Evolutionary conservation across 2,329 filamentous ascomycete genomes (phyloP).

Genomic region (Atkinsonella hypoxylon): DNA sequence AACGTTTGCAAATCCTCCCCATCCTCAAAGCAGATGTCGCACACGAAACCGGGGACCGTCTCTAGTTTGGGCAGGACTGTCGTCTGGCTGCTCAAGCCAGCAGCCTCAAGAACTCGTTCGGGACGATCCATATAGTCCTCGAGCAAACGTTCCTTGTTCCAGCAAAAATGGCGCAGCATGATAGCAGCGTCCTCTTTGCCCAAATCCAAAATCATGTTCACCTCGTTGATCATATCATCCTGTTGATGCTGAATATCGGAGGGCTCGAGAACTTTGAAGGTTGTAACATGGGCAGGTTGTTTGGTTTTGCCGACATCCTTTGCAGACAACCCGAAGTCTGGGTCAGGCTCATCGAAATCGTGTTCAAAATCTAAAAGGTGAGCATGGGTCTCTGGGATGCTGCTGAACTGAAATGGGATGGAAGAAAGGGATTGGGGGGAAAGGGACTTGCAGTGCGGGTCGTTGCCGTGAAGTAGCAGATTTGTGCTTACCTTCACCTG

Average conservation of each 20-base stretch:
- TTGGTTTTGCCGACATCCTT: slow-evolving; percentile 59
- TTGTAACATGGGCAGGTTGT: slow-evolving; percentile 68
- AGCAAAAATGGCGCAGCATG: slow-evolving; percentile 74
- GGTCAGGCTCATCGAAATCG: slow-evolving; percentile 44
- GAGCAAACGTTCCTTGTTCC: slow-evolving; percentile 93
- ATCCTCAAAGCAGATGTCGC: slow-evolving; percentile 95
- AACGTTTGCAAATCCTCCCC: slow-evolving; percentile 66
- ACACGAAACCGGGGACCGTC: slow-evolving; percentile 64
- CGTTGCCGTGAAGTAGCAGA: too few species aligned
- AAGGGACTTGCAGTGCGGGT: too few species aligned
- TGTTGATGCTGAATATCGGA: slow-evolving; percentile 76
- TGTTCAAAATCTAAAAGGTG: slow-evolving; percentile 38
- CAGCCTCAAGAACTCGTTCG: slow-evolving; percentile 67
- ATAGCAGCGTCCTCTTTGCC: slow-evolving; percentile 85
- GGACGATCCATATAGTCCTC: slow-evolving; percentile 93
- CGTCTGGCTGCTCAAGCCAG: slow-evolving; percentile 62
- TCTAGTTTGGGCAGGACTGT: slow-evolving; percentile 54
- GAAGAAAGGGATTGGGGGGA: too few species aligned
- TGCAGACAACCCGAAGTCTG: slow-evolving; percentile 36
- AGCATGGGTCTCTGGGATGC: too few species aligned
- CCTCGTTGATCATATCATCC: slow-evolving; percentile 74
- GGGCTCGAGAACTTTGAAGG: slow-evolving; percentile 72
- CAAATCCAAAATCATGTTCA: slow-evolving; percentile 82
- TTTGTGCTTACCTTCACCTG: slow-evolving; percentile 31
- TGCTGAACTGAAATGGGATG: too few species aligned